Percentiles rank a stretch among this genome's conserved stretches.
These are phyloP conservation scores for Mycena olivaceomarginata DNA, from an alignment of 768 basidiomycete species.

Conservation along the genomic window DNA sequence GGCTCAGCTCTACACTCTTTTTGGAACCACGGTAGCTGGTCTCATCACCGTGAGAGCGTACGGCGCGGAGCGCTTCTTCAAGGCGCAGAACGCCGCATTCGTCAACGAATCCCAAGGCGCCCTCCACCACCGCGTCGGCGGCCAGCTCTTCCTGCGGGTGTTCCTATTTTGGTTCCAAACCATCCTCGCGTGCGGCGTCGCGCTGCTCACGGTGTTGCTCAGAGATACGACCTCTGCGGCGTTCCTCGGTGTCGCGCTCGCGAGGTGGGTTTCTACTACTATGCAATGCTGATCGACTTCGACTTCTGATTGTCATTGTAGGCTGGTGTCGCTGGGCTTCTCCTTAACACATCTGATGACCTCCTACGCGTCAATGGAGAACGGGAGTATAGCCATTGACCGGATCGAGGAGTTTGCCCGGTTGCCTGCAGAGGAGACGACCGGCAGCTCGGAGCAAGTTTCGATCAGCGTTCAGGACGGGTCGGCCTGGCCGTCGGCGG, in stretches of 20 bases:
- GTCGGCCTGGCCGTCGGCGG: conserved; percentile 31
- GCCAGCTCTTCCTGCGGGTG: conserved; percentile 32
- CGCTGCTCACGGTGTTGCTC: conserved; percentile 27
- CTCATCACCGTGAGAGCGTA: conserved; percentile 33
- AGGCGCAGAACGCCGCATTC: conserved; percentile 29
- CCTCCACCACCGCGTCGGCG: conserved; percentile 25
- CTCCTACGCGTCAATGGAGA: conserved; percentile 31
- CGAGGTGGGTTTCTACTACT: background rate
- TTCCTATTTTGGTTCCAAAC: conserved; percentile 39
- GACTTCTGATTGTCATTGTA: background rate
- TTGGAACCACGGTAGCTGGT: conserved; percentile 33
- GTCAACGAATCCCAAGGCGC: conserved; percentile 38
- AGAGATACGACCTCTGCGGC: conserved; percentile 29
- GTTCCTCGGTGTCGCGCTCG: conserved; percentile 31
- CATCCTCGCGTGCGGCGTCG: conserved; percentile 31
- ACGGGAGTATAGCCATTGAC: conserved; percentile 31
- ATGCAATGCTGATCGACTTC: background rate
- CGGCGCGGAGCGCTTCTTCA: conserved; percentile 22
- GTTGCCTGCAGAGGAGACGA: conserved; percentile 29
- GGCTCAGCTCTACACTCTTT: conserved; percentile 36
- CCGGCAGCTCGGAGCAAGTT: background rate
- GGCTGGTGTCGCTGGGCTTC: conserved; percentile 28
- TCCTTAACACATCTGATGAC: conserved; percentile 7
- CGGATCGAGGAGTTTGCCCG: conserved; percentile 35
- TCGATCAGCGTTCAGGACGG: background rate